Base-by-base conservation (phyloP, 2,329 filamentous ascomycete genomes). In the Cladosporium sp. region DNA sequence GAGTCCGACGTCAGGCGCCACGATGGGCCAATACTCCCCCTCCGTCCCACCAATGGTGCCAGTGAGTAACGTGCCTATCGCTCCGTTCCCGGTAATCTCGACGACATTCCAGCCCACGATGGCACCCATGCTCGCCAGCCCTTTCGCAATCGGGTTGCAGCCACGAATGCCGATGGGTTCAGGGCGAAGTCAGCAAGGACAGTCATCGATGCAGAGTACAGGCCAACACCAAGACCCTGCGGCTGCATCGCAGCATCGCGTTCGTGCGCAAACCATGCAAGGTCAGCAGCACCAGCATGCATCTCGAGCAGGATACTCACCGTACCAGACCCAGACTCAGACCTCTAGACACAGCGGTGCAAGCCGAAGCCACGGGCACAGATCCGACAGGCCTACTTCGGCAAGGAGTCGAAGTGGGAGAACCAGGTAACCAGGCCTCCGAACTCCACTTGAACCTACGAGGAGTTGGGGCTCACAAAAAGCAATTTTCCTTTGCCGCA, bases 61-160 rank as follows among this genome's bases (percentile, higher is more conserved):
- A 7, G 64, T 70, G 40, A 69, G 66, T 55, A 64, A 70, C 51
- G 67, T 70, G 34, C 66, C 64, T n/a, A 67, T 68, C 5, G 67
- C 67, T 3, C 68, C 69, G 17, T 71, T 70, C 54, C 69, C 69
- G 9, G 65, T 69, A 36, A 68, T 67, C 47, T 66, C 67, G 15
- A 63, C 67, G 15, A 60, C 63, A 11, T 64, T 61, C 59, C 55
- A 65, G 25, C 57, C 63, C 1, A 25, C 38, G 3, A 43, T 58
- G 30, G 28, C 38, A 3, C 56, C 56, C 7, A 59, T 55, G 58
- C 43, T 45, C 6, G 58, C 58, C 2, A 62, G 63, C 17, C 63
- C 64, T 7, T 70, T 64, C 55, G 62, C 62, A 42, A 51, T 68
- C 7, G 65, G 66, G 19, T 57, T 68, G 12, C 64, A 68, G 52